phyloP scores from a whole-genome alignment of 1,139 yeast genomes.

The Protomyces lactucae-debilis region DNA sequence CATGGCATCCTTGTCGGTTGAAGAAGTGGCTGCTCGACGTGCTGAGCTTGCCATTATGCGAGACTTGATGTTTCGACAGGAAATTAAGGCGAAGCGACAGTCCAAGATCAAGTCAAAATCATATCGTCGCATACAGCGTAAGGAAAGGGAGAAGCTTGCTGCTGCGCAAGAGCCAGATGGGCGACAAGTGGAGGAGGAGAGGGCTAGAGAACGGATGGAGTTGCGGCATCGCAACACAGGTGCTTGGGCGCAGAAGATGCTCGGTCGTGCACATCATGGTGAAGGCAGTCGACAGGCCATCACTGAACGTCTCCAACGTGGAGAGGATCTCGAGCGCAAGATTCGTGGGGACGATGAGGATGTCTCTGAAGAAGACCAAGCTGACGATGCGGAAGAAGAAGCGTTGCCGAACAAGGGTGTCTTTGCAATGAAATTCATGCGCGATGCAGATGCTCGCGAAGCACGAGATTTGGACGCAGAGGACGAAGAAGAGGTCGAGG shows the following conservation, averaged over 20 bases:
- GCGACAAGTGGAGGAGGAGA: slow-evolving; percentile 54
- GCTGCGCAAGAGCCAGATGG: slow-evolving; percentile 43
- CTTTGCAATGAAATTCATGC: slow-evolving; percentile 28
- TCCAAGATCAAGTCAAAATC: slow-evolving; percentile 92
- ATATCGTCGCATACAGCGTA: slow-evolving; percentile 79
- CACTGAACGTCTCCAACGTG: slow-evolving; percentile 89
- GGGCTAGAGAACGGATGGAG: slow-evolving; percentile 91
- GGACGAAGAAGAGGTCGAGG: not conserved
- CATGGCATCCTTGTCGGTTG: slow-evolving; percentile 66
- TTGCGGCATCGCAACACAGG: slow-evolving; percentile 82
- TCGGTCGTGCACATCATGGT: slow-evolving; percentile 82
- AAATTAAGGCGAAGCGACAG: slow-evolving; percentile 79
- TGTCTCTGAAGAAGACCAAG: slow-evolving; percentile 40
- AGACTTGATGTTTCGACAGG: slow-evolving; percentile 93
- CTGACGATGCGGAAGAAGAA: slow-evolving; percentile 25
- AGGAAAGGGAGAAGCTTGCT: slow-evolving; percentile 60
- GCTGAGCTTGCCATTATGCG: slow-evolving; percentile 85
- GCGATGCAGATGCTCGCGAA: slow-evolving; percentile 24
- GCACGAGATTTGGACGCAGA: not conserved
- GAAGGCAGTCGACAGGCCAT: slow-evolving; percentile 82
- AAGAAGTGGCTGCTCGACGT: slow-evolving; percentile 72
- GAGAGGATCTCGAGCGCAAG: slow-evolving; percentile 69
- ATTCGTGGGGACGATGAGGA: slow-evolving; percentile 57
- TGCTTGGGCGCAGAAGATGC: slow-evolving; percentile 88
- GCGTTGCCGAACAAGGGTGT: slow-evolving; percentile 25